These are phyloP conservation scores for Neurospora cerealis DNA, from an alignment of 495 filamentous ascomycete species.

Conservation along the genomic window DNA sequence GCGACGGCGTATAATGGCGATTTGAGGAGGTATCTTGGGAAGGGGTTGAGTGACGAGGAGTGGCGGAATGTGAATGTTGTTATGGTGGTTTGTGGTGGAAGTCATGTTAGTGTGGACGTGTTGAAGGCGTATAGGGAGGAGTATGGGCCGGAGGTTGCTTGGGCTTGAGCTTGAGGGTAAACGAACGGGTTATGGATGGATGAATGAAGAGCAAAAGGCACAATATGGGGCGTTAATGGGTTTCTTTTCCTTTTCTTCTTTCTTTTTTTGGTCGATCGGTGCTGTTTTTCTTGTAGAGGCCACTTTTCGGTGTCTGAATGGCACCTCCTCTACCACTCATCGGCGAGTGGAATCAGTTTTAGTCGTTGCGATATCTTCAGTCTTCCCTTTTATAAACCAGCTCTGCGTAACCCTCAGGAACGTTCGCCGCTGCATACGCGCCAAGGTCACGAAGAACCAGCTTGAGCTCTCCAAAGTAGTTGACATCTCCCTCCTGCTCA, in stretches of 20 bases:
- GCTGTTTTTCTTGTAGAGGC: neutral
- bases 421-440: neutral
- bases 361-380: neutral
- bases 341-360: neutral
- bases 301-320: neutral
- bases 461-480: constrained; percentile 43
- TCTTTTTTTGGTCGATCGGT: neutral
- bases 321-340: neutral
- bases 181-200: neutral
- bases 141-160: constrained; percentile 24
- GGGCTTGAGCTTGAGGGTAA: neutral
- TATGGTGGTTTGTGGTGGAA: constrained; percentile 79
- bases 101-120: constrained; percentile 59
- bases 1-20: constrained; percentile 57
- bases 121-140: constrained; percentile 51
- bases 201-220: neutral
- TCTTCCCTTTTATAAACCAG: constrained; percentile 13
- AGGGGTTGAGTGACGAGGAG: constrained; percentile 40
- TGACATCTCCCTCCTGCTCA: constrained; percentile 28
- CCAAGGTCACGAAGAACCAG: constrained; percentile 25
- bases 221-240: neutral
- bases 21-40: constrained; percentile 50
- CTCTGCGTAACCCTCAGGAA: constrained; percentile 14
- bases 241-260: neutral
- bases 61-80: constrained; percentile 61